Base-by-base conservation (phyloP, 2,329 filamentous ascomycete species). In the Calycina marina region DNA sequence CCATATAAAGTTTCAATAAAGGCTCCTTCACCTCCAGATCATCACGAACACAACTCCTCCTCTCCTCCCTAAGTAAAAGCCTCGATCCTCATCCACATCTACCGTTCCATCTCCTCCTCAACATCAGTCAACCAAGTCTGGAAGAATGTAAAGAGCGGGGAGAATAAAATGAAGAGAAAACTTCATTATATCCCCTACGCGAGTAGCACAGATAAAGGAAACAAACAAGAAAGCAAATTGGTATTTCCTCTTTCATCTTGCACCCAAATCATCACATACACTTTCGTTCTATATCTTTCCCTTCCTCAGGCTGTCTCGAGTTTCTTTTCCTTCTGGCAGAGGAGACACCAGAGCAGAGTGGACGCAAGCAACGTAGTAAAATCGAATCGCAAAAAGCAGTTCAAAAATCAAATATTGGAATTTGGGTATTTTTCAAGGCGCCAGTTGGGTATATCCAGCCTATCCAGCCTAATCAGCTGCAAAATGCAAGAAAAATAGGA, bases 401-500 rank as follows among this genome's bases (percentile, higher is more conserved):
- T 32, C 41, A 47, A 50, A 47, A 33, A 40, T n/a, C n/a, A n/a
- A 49, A 40, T 42, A 45, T 36, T 46, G 45, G 45, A 46, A 48
- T 48, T 47, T 45, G 43, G 46, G 44, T 37, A 31, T 38, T 50
- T 48, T 49, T n/a, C n/a, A 49, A 44, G 42, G 50, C 50, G 49
- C 49, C 48, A 51, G 45, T n/a, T n/a, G n/a, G 48, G 49, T 52
- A 51, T 52, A 50, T 49, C 48, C 47, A 50, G 47, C 43, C 46
- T 42, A 39, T n/a, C n/a, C n/a, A n/a, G n/a, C n/a, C n/a, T n/a
- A n/a, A n/a, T 46, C 36, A 42, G 45, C 34, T 39, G 42, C 36
- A 43, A 36, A 42, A 42, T 45, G 41, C 38, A 43, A 49, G 47
- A 44, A 52, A 50, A 50, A 38, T 41, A 41, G 33, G 32, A 43